Evolutionary conservation across 306 rosid genomes (phyloP), one percentile per base, ranked within the genome.

Genomic region (Hylodesmum podocarpum): DNA sequence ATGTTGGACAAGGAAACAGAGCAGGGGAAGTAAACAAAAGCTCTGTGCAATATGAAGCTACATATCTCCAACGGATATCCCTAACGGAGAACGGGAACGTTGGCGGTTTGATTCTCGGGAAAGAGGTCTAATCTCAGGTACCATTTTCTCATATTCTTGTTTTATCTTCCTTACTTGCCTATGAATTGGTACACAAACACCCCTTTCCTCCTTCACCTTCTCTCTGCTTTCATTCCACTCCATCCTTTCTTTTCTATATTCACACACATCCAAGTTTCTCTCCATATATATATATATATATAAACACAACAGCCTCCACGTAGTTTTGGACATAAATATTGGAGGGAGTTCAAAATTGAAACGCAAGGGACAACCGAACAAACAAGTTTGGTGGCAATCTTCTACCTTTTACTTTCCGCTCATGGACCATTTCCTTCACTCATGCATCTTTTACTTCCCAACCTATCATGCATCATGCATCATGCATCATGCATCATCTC

Each of bases 101-200:
- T 79, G 93, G 19, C 86, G 81, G 31, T 59, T 64, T 0, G 84
- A 64, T 16, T 88, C 90, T 29, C 82, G 76, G 51, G 87, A 80
- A 29, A 73, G 75, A 3, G 82, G 84, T 74, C 83, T 81, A 33
- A 81, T 79, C 83, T 87, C 86, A 2, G 85, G 82, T 34, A 62
- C 61, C 27, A 71, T 61, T 64, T 85, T 83, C 77, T 84, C 87
- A 9, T 89, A 85, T 83, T 89, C 91, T 81, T 83, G 85, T 79
- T 89, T 87, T 80, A 89, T 89, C 85, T 87, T 89, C 41, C 81
- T 78, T 65, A 89, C 91, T 64, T 89, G 93, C 77, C 86, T 89
- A 33, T 89, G 93, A 79, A 89, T 78, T 0, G 89, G 86, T 0
- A 33, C 37, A 3, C 6, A 4, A 29, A 75, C 76, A 4, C 53